phyloP scores from a whole-genome alignment of 75 land plant genomes.

The Cunninghamia lanceolata region DNA sequence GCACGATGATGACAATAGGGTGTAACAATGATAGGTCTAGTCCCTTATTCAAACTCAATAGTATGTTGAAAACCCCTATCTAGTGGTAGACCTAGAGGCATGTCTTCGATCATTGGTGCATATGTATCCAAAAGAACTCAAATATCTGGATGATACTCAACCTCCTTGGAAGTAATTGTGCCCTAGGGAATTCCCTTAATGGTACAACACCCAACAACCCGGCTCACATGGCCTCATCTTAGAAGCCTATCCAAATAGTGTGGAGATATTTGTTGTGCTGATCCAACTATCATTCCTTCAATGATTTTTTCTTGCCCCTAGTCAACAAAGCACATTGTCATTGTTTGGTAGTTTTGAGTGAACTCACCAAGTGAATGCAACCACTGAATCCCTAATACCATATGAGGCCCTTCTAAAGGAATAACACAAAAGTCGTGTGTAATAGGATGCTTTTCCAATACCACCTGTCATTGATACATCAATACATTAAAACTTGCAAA shows the following conservation, averaged over 20 bases:
- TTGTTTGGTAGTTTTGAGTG: neutral
- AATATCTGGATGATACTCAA: too few species aligned
- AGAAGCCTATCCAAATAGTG: too few species aligned
- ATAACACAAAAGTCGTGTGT: neutral
- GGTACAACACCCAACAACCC: too few species aligned
- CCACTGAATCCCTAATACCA: neutral
- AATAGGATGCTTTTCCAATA: neutral
- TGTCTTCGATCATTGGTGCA: neutral
- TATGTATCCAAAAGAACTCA: too few species aligned
- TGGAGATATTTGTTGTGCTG: too few species aligned
- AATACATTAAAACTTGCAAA: neutral
- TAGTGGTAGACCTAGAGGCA: neutral
- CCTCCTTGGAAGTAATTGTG: too few species aligned
- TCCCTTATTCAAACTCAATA: neutral
- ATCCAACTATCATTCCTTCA: too few species aligned
- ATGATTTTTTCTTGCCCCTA: too few species aligned
- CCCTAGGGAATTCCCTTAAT: too few species aligned
- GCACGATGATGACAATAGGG: neutral
- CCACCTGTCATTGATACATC: neutral
- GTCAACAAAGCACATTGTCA: too few species aligned
- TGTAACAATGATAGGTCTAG: neutral
- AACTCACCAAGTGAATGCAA: too few species aligned
- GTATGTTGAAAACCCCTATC: neutral
- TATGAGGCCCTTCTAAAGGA: neutral
- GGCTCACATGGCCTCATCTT: too few species aligned